Evolutionary conservation across 345 rosid species (phyloP).

Genomic region (Cardiospermum halicacabum): DNA sequence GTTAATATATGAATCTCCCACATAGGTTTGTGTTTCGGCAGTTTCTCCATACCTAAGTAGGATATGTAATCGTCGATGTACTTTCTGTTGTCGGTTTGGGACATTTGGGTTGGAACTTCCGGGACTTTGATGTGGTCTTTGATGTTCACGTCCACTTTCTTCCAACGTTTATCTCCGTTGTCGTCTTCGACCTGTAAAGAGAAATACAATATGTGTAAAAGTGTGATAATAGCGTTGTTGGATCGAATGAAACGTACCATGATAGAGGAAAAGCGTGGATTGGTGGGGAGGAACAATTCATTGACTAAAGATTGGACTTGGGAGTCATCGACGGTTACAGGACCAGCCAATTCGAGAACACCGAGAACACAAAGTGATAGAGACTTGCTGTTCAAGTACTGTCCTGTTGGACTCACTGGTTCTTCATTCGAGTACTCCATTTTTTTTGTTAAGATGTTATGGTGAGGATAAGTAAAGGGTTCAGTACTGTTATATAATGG

Average conservation of each 20-base stretch:
- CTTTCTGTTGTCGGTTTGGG: slow-evolving; percentile 19
- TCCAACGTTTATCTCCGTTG: slow-evolving; percentile 16
- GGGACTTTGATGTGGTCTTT: slow-evolving; percentile 21
- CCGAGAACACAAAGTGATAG: slow-evolving; percentile 23
- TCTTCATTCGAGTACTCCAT: slow-evolving; percentile 25
- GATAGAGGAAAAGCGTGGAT: slow-evolving; percentile 40
- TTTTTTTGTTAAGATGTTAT: neutral
- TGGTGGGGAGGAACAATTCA: slow-evolving; percentile 30
- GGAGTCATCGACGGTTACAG: slow-evolving; percentile 19
- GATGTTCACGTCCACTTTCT: slow-evolving; percentile 13
- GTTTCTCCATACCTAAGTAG: slow-evolving; percentile 5
- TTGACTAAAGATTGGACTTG: slow-evolving; percentile 7
- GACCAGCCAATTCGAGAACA: slow-evolving; percentile 25
- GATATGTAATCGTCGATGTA: slow-evolving; percentile 25
- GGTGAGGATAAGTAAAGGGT: too few relatives aligned
- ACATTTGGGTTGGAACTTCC: slow-evolving; percentile 11
- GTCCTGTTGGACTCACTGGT: slow-evolving; percentile 38
- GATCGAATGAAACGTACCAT: slow-evolving; percentile 24
- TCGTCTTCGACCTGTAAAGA: slow-evolving; percentile 6
- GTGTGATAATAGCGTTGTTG: too few relatives aligned
- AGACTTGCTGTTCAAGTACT: slow-evolving; percentile 29
- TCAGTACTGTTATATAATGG: too few relatives aligned
- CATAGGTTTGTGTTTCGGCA: slow-evolving; percentile 18
- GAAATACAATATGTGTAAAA: too few relatives aligned
- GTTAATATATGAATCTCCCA: slow-evolving; percentile 38